Conservation (phyloP, 345 rosid species). For the Eucalyptus guilfoylei region DNA sequence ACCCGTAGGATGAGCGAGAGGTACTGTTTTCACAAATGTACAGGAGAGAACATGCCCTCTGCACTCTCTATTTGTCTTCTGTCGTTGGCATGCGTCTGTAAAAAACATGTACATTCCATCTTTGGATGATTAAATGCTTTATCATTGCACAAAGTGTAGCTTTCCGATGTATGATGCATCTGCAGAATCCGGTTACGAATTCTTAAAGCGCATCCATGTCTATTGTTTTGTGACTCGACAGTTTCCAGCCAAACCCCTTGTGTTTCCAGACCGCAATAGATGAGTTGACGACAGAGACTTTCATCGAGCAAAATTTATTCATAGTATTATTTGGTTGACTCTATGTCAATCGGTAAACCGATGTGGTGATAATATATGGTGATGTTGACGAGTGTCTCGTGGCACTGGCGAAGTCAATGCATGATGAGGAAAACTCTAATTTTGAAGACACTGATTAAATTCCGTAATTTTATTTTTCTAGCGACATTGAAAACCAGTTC, state of each 20-base stretch:
- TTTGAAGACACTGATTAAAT: background rate
- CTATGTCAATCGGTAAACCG: background rate
- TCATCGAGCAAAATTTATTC: background rate
- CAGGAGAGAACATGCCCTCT: background rate
- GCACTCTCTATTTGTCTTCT: background rate
- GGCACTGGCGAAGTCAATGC: background rate
- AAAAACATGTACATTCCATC: background rate
- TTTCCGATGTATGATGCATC: background rate
- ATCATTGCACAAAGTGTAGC: background rate
- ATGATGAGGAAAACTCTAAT: background rate
- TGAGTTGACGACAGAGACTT: background rate
- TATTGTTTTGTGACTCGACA: background rate
- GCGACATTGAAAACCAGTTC: background rate
- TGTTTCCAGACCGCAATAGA: background rate
- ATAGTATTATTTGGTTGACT: background rate
- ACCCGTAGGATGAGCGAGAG: background rate
- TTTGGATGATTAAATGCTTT: background rate
- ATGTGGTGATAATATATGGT: background rate
- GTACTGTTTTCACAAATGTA: background rate
- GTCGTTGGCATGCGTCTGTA: background rate
- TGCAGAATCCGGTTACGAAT: background rate
- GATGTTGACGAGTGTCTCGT: background rate
- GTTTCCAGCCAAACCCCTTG: background rate
- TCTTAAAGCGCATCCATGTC: background rate
- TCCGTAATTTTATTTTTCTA: background rate